Evolutionary conservation across 106 monocot genomes (phyloP), one percentile per base, ranked within the genome.

Genomic region (Dendrobium catenatum): DNA sequence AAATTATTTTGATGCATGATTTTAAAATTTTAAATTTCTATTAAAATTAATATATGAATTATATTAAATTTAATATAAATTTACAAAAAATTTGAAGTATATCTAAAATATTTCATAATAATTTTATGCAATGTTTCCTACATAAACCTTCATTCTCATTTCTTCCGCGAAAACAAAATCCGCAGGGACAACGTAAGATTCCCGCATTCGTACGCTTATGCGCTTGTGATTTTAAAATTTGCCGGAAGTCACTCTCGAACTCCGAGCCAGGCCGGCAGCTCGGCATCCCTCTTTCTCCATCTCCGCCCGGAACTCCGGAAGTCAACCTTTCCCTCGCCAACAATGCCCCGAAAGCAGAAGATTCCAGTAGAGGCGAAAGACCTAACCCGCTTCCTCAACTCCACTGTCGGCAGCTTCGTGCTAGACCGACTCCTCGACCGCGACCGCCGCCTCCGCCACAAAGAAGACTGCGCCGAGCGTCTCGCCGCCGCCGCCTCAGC

Each of bases 381-480:
- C 77, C 29, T 59, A 13, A 18, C 81, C 27, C 81, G 78, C 20
- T 56, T 42, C 79, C 73, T 89, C 47, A 59, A 59, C 42, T 42
- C 89, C 79, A 66, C 89, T 49, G 18, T 89, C 79, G 55, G 51
- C 68, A 78, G 66, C 81, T 89, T 89, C 86, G 20, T 89, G 70
- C 82, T 82, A 48, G 83, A 83, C 77, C 84, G 81, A 61, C 84
- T 86, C 66, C 44, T 79, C 67, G 80, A 86, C 51, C 80, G 82
- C 76, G 82, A 42, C 61, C 80, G 54, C 64, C 86, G 89, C 31
- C 13, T 46, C 42, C 74, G 37, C 33, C 86, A 86, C 79, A 86
- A 78, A 43, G 89, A 89, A 3, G 82, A 89, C 49, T 86, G 89
- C 86, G 84, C 86, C 47, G 89, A 89, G 73, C 89, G 89, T 40